phyloP scores from a whole-genome alignment of 306 rosid species.

The Prunus davidiana region DNA sequence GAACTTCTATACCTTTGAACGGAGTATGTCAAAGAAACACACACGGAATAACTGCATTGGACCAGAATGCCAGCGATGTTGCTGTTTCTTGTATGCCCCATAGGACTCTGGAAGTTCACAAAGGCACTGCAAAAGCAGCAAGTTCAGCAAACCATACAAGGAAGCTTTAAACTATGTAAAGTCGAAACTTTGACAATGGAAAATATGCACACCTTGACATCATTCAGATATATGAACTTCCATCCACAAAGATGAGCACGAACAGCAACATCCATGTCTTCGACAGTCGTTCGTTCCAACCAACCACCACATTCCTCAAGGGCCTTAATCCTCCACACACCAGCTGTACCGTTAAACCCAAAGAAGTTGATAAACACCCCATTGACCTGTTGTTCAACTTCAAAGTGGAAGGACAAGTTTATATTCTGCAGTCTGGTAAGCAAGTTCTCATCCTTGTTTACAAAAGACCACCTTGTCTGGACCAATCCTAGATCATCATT shows the following conservation, averaged over 20 bases:
- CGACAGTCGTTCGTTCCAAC: slow-evolving; percentile 97
- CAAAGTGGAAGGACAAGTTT: slow-evolving; percentile 92
- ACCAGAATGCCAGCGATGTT: slow-evolving; percentile 99
- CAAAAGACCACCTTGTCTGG: slow-evolving; percentile 95
- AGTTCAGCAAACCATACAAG: slow-evolving; percentile 27
- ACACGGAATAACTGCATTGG: slow-evolving; percentile 96
- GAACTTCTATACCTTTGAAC: slow-evolving; percentile 66
- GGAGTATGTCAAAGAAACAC: slow-evolving; percentile 82
- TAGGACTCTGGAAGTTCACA: slow-evolving; percentile 99
- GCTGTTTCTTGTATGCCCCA: slow-evolving; percentile 96
- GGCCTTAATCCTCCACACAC: slow-evolving; percentile 97
- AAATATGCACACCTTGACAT: slow-evolving; percentile 62
- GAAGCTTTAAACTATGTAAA: not conserved
- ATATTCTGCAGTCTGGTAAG: slow-evolving; percentile 94
- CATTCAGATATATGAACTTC: slow-evolving; percentile 94
- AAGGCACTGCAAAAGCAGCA: slow-evolving; percentile 69
- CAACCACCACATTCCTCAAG: slow-evolving; percentile 98
- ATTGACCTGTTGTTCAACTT: slow-evolving; percentile 98
- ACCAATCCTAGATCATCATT: slow-evolving; percentile 92
- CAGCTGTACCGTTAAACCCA: slow-evolving; percentile 98
- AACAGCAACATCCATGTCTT: slow-evolving; percentile 98
- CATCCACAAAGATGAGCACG: slow-evolving; percentile 99
- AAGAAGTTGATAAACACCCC: slow-evolving; percentile 82
- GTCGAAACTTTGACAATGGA: slow-evolving; percentile 18
- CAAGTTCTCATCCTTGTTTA: slow-evolving; percentile 97